Evolutionary conservation across 2,329 filamentous ascomycete species (phyloP).

Genomic region (Ophiostoma montium): DNA sequence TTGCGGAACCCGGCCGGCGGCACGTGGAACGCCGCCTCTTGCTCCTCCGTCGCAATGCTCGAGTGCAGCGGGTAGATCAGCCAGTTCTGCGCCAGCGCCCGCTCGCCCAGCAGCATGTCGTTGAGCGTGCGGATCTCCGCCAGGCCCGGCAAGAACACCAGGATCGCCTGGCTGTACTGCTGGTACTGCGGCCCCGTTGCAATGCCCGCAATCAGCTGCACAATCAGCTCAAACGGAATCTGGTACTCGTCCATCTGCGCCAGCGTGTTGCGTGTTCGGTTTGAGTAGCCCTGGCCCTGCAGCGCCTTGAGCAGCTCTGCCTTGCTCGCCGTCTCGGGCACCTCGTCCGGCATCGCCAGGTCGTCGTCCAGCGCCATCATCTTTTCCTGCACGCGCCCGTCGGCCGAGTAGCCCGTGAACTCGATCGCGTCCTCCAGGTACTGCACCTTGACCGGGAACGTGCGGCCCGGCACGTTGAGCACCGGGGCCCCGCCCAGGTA

Average conservation of each 20-base stretch:
- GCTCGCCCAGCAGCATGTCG: constrained; percentile 67
- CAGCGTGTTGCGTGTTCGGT: constrained; percentile 60
- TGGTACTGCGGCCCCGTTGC: constrained; percentile 52
- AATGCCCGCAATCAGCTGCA: constrained; percentile 64
- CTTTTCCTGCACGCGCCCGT: constrained; percentile 36
- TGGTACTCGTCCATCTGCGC: constrained; percentile 76
- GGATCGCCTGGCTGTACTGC: constrained; percentile 71
- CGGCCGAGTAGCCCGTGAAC: constrained; percentile 57
- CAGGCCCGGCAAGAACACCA: constrained; percentile 92
- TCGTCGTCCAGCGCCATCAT: constrained; percentile 52
- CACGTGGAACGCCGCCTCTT: constrained; percentile 80
- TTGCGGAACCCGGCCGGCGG: constrained; percentile 75
- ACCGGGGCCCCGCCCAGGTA: constrained; percentile 80
- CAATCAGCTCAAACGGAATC: constrained; percentile 78
- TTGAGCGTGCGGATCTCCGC: constrained; percentile 84
- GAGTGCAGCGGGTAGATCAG: constrained; percentile 84
- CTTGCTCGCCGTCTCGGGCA: constrained; percentile 35
- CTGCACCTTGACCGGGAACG: constrained; percentile 77
- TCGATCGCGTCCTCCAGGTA: constrained; percentile 92
- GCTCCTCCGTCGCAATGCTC: constrained; percentile 88
- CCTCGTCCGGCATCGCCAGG: constrained; percentile 28
- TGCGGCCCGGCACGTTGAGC: constrained; percentile 80
- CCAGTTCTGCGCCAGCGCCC: constrained; percentile 64
- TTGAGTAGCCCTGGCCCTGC: constrained; percentile 54
- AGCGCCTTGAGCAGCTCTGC: constrained; percentile 51